Evolutionary conservation across 2,329 filamentous ascomycete species (phyloP).

Genomic region (Blastomyces silverae): DNA sequence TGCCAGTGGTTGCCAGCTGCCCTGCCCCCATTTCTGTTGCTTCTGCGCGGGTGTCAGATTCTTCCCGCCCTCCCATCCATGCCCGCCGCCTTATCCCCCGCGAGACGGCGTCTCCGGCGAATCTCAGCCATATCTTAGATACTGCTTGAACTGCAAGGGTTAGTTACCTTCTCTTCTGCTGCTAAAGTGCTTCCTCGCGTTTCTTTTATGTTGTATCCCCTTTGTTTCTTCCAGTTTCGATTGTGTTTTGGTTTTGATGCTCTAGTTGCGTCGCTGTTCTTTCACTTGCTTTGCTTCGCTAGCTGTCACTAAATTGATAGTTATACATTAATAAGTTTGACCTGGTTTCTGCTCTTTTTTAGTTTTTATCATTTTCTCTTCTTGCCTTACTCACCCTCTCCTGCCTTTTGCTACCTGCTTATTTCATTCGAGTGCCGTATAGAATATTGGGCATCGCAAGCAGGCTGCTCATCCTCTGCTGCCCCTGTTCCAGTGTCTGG

Average conservation of each 20-base stretch:
- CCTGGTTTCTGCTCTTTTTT: not conserved
- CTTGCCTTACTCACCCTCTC: not conserved
- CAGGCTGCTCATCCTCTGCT: not conserved
- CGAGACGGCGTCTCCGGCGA: not conserved
- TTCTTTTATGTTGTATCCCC: not conserved
- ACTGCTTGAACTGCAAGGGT: conserved; percentile 12
- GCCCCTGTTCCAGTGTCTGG: not conserved
- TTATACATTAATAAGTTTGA: not conserved
- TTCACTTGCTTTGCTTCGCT: not conserved
- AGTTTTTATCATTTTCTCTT: not conserved
- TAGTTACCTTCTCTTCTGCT: not conserved
- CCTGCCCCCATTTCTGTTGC: conserved; percentile 19
- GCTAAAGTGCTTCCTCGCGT: not conserved
- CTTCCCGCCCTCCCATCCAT: conserved; percentile 2
- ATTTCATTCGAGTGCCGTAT: not conserved
- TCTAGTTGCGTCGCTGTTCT: not conserved
- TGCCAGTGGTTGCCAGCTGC: conserved; percentile 21
- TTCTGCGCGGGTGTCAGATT: conserved; percentile 16
- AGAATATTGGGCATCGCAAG: conserved; percentile 8
- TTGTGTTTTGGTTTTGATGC: not conserved
- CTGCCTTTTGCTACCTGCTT: not conserved
- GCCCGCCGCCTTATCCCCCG: not conserved
- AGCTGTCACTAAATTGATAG: not conserved
- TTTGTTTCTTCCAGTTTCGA: no score
- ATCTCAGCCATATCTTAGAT: not conserved